Conservation (phyloP, 805 yeast genomes). For the Starmerella floricola region DNA sequence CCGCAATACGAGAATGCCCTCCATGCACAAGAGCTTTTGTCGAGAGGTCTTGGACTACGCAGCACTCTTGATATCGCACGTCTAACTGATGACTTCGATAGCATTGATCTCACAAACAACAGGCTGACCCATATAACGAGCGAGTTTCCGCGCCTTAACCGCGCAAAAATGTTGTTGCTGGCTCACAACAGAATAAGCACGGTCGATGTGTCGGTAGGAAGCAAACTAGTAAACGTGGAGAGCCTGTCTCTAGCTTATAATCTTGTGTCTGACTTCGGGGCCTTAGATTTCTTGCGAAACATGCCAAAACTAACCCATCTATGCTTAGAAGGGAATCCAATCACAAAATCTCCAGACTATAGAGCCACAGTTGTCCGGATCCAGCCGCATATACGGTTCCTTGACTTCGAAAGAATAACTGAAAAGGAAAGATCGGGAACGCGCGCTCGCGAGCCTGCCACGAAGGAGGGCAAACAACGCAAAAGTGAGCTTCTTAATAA, state of each 20-base stretch:
- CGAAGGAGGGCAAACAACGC: constrained; percentile 39
- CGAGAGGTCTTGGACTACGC: constrained; percentile 31
- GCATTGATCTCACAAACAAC: constrained; percentile 67
- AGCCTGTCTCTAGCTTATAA: constrained; percentile 44
- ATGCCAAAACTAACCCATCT: constrained; percentile 39
- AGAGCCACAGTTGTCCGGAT: constrained; percentile 48
- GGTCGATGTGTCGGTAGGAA: constrained; percentile 31
- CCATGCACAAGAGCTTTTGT: constrained; percentile 4
- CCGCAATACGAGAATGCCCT: constrained; percentile 8
- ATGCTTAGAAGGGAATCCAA: constrained; percentile 47
- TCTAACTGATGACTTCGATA: constrained; percentile 36
- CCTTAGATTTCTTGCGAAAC: constrained; percentile 32
- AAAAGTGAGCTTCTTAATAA: constrained; percentile 36
- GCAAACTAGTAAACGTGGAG: constrained; percentile 37
- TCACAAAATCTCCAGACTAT: constrained; percentile 41
- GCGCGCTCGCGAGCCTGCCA: constrained; percentile 35
- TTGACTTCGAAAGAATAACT: constrained; percentile 59
- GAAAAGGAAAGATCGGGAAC: constrained; percentile 41
- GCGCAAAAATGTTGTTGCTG: constrained; percentile 42
- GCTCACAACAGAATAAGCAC: constrained; percentile 47
- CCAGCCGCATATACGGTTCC: constrained; percentile 47
- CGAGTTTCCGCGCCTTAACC: constrained; percentile 36
- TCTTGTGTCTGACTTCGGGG: constrained; percentile 36
- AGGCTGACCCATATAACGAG: constrained; percentile 42
- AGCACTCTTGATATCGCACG: constrained; percentile 36